Evolutionary conservation across 108 stramenopile species (phyloP), one percentile per base, ranked within the genome.

Genomic region (Nitzschia sp.): DNA sequence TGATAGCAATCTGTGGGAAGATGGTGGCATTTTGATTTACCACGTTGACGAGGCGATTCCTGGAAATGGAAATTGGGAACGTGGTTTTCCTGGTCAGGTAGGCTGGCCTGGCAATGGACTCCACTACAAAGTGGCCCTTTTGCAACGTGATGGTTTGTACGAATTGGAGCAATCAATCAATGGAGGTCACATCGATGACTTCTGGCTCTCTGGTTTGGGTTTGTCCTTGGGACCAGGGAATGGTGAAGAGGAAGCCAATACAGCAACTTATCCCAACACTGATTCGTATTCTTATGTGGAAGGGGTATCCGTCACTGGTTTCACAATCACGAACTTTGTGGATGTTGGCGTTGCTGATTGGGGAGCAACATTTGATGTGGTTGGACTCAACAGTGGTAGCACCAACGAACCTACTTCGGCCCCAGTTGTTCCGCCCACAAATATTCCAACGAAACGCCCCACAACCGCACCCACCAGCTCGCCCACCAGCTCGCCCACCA

Each of bases 121-220:
- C 10, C 92, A 93, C 67, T 93, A 90, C 72, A 61, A 77, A 46
- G 89, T 93, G 11, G 80, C 89, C 3, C 53, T 93, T 22, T 58
- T 90, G 21, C 72, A 83, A 63, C 81, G 85, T 0, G 92, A 93
- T 71, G 92, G 92, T 9, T 54, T 70, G 0, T 93, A 86, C 61
- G 84, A 93, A 56, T 73, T 93, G 46, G 92, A 93, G 71, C 43
- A 75, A 34, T 41, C 51, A 22, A 15, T 48, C 29, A 75, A 75
- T 50, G 26, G 52, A 29, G 80, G 80, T 8, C 51, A 71, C 46
- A 52, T 52, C 41, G 69, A 41, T 40, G 65, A 75, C 22, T 72
- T 75, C 41, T 75, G 53, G 26, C n/a, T 20, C 24, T 29, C 48
- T 38, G 74, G 74, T 8, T 34, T 52, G 19, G 54, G 71, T 15